phyloP scores from a whole-genome alignment of 345 rosid genomes.

The Euphorbia pulcherrima region DNA sequence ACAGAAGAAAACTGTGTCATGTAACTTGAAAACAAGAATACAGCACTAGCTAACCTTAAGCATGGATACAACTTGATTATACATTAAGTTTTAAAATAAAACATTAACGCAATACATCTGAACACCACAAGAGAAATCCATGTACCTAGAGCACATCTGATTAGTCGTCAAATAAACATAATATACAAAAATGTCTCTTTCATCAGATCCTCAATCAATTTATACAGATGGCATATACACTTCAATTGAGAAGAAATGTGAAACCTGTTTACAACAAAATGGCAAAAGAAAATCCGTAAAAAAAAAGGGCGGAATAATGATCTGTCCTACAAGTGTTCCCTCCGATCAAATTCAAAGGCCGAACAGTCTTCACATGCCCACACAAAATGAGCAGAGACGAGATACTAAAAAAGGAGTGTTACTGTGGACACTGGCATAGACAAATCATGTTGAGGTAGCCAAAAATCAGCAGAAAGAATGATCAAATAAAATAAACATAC shows the following conservation, averaged over 20 bases:
- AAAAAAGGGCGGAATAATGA: constrained; percentile 9
- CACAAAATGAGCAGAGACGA: constrained; percentile 20
- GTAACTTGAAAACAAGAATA: too few species aligned
- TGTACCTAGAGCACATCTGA: not conserved
- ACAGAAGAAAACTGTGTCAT: too few species aligned
- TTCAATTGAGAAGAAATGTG: constrained; percentile 26
- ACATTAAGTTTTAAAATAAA: too few species aligned
- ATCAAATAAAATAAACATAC: constrained; percentile 23
- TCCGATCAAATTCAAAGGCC: constrained; percentile 11
- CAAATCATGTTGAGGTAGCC: constrained; percentile 15
- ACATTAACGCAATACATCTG: too few species aligned
- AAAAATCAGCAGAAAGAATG: constrained; percentile 44
- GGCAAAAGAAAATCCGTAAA: not conserved
- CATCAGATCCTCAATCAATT: constrained; percentile 12
- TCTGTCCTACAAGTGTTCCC: constrained; percentile 16
- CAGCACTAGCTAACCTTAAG: too few species aligned
- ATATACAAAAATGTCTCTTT: constrained; percentile 20
- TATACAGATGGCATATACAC: constrained; percentile 46
- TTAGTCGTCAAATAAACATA: constrained; percentile 16
- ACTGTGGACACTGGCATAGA: not conserved
- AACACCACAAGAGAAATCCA: not conserved
- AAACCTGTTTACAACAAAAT: constrained; percentile 12
- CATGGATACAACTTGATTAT: too few species aligned
- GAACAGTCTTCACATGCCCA: constrained; percentile 13
- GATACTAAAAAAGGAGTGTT: constrained; percentile 5